phyloP scores from a whole-genome alignment of 495 filamentous ascomycete genomes.

The Mytilinidion resinicola region DNA sequence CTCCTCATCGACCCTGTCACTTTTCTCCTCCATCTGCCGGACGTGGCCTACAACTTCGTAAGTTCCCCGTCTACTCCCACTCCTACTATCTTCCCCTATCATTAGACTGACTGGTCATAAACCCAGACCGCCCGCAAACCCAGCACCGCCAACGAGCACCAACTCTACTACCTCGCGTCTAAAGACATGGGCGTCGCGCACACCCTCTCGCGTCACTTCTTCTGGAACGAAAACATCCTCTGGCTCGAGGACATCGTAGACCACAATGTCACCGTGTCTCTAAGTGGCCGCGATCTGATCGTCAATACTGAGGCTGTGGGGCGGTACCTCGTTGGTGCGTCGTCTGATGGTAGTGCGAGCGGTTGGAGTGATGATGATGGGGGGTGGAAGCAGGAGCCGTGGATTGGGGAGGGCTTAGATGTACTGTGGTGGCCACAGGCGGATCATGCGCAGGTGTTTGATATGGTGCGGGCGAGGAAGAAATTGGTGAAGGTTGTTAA shows the following conservation, averaged over 20 bases:
- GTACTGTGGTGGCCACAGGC: constrained; percentile 55
- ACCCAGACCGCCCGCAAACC: constrained; percentile 41
- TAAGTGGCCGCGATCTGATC: constrained; percentile 58
- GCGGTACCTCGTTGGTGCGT: constrained; percentile 44
- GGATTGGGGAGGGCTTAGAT: constrained; percentile 49
- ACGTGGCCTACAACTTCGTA: constrained; percentile 65
- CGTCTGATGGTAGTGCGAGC: constrained; percentile 3
- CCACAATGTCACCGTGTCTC: constrained; percentile 48
- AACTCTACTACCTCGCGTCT: constrained; percentile 61
- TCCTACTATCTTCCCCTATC: no score
- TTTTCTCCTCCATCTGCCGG: constrained; percentile 57
- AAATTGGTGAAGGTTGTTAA: constrained; percentile 39
- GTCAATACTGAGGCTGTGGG: constrained; percentile 54
- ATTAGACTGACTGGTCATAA: background rate
- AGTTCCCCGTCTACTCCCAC: background rate
- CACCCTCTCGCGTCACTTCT: constrained; percentile 55
- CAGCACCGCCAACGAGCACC: constrained; percentile 52
- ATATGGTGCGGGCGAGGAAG: constrained; percentile 38
- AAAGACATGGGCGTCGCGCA: constrained; percentile 58
- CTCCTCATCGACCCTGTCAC: constrained; percentile 62
- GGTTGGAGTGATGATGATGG: constrained; percentile 32
- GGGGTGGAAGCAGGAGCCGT: constrained; percentile 41
- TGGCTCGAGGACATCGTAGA: constrained; percentile 56
- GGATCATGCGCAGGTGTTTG: constrained; percentile 67
- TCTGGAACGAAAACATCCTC: constrained; percentile 61